These are phyloP conservation scores for Leishmania major DNA, from an alignment of 208 protist genomes.

Conservation along the genomic window DNA sequence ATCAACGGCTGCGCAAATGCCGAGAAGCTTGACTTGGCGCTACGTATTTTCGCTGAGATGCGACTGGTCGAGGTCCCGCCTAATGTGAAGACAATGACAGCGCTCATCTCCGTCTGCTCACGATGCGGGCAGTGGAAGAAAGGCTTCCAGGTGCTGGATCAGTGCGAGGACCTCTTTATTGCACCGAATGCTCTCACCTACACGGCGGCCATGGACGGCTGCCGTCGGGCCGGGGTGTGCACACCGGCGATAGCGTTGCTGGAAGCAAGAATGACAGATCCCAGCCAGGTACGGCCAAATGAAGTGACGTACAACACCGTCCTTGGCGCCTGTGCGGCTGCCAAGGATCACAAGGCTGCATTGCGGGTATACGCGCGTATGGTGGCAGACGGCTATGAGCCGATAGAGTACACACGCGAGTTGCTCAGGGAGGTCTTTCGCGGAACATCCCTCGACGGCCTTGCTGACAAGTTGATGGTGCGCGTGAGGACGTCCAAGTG, in stretches of 20 bases:
- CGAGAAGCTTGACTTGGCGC: constrained; percentile 54
- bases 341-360: constrained; percentile 48
- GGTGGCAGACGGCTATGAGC: constrained; percentile 77
- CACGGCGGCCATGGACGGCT: constrained; percentile 90
- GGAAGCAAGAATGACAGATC: constrained; percentile 51
- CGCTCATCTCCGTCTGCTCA: constrained; percentile 63
- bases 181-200: constrained; percentile 90
- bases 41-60: constrained; percentile 84
- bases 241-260: constrained; percentile 67
- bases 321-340: constrained; percentile 66
- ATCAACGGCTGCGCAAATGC: constrained; percentile 71
- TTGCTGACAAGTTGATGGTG: constrained; percentile 65
- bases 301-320: constrained; percentile 89
- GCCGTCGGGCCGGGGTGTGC: constrained; percentile 71
- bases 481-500: constrained; percentile 43
- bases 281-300: constrained; percentile 69
- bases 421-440: constrained; percentile 58
- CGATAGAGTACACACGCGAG: constrained; percentile 66
- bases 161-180: constrained; percentile 78
- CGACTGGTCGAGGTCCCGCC: constrained; percentile 67
- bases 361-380: constrained; percentile 81
- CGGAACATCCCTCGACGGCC: constrained; percentile 58
- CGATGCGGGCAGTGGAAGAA: constrained; percentile 71
- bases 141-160: constrained; percentile 69
- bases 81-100: constrained; percentile 84